phyloP scores from a whole-genome alignment of 2,329 filamentous ascomycete genomes.

The Plectosphaerella cucumerina region DNA sequence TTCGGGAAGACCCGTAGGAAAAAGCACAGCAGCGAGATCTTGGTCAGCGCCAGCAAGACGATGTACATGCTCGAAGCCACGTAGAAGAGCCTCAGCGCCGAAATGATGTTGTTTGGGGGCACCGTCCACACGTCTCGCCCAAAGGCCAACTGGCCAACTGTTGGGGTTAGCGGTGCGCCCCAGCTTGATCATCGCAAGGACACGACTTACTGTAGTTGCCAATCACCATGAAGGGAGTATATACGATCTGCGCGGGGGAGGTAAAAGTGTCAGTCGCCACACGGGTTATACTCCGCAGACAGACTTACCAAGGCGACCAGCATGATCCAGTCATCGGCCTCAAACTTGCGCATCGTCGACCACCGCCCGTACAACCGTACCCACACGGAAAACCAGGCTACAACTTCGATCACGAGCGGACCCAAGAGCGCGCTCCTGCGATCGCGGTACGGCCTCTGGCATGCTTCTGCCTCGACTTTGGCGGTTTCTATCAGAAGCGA shows the following conservation, averaged over 20 bases:
- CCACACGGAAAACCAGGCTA: constrained; percentile 27
- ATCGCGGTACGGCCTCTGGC: constrained; percentile 23
- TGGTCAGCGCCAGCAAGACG: constrained; percentile 21
- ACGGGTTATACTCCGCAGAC: not conserved
- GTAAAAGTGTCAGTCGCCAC: not conserved
- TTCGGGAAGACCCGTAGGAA: constrained; percentile 27
- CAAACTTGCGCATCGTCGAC: constrained; percentile 22
- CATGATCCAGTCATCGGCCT: constrained; percentile 35
- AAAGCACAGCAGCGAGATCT: constrained; percentile 26
- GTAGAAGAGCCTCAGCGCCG: constrained; percentile 25
- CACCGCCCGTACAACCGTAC: constrained; percentile 32
- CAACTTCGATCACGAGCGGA: constrained; percentile 28
- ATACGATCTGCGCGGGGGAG: constrained; percentile 17
- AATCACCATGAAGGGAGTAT: constrained; percentile 23
- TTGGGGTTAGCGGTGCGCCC: constrained; percentile 1
- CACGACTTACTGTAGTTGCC: constrained; percentile 24
- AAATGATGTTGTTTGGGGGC: constrained; percentile 17
- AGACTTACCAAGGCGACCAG: constrained; percentile 25
- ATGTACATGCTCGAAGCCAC: constrained; percentile 27
- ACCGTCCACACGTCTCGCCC: constrained; percentile 34
- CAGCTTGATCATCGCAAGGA: too few species aligned
- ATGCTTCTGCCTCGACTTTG: constrained; percentile 25
- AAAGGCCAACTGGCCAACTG: constrained; percentile 23
- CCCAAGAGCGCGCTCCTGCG: constrained; percentile 25
- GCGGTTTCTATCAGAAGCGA: constrained; percentile 22